Evolutionary conservation across 1,139 yeast genomes (phyloP), one percentile per base, ranked within the genome.

Genomic region (Taphrina deformans): DNA sequence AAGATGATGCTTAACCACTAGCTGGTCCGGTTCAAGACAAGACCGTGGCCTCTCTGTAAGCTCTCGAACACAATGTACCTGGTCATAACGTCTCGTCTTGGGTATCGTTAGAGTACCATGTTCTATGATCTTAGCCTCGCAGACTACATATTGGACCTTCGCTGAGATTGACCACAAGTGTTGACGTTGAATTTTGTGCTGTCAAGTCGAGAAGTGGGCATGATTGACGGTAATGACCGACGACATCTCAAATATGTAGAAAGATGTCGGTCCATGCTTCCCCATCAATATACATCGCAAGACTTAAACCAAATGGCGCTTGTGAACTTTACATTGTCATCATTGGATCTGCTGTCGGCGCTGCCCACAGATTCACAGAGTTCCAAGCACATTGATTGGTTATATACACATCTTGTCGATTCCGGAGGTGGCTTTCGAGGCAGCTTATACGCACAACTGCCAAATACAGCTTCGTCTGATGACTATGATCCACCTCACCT

Each of bases 301-400:
- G 96, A 88, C 72, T 81, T 90, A 24, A 86, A 86, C 69, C 85
- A 82, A 67, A 73, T 88, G 21, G 82, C 92, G 5, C 73, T 89
- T 31, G 79, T 85, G 0, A 88, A 85, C 73, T 89, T 89, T 73
- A 80, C 89, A 67, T 74, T 89, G 1, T 80, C 84, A 29, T 91
- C 91, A 0, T 78, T 89, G 24, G 82, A 80, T 16, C 69, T 88
- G 9, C 72, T 88, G 23, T 79, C 80, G 1, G 75, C 73, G 50
- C 76, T 82, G 52, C 76, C 76, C 14, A 3, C 23, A 10, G 40
- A 50, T 14, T 21, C 66, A 51, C 65, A 62, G 46, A 52, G 75
- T 64, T 56, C 70, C 16, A 70, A 73, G 6, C 79, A 81, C 71
- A 74, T 79, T 3, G 75, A 81, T 1, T 82, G 81, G 79, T 77